Evolutionary conservation across 495 filamentous ascomycete genomes (phyloP), one percentile per base, ranked within the genome.

Genomic region (Aspergillus kassunensis): DNA sequence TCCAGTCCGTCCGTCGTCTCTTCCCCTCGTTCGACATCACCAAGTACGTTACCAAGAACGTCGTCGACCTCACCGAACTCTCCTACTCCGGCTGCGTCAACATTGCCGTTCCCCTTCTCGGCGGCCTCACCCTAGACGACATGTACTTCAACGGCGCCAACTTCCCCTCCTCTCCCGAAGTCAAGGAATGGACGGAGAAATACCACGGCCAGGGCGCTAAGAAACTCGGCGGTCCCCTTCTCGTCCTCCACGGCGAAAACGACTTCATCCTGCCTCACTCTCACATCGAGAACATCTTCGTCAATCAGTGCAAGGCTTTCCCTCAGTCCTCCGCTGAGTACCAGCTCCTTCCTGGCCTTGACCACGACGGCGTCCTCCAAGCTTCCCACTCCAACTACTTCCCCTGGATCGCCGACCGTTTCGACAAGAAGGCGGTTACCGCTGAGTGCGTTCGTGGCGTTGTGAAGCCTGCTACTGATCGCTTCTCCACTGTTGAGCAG

Each of bases 391-490:
- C 44, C 20, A 35, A 41, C 3, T 54, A 48, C 24, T 19, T 42
- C 13, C 44, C 44, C 4, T 54, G 51, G 51, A 48, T 54, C 15
- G 19, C 34, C 29, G 51, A 54, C 20, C 24, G 51, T 10, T 54
- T 54, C 34, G 42, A 53, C 34, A 36, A 36, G 7, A 18, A 36
- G 15, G 9, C 16, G 13, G 13, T 19, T 18, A 11, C 3, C 3
- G 6, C 6, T n/a, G 30, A 11, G 13, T 33, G 30, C 30, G 9
- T 11, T 10, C 7, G 12, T 3, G 4, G 2, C 3, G 30, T 11
- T 6, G 30, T 11, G 3, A 6, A 33, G 8, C 3, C 3, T 36
- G 34, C 15, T 6, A 36, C 7, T 3, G n/a, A 36, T 9, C 2
- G 34, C n/a, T 36, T 36, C n/a, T 36, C 34, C 3, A 36, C 34